These are phyloP conservation scores for Camellia sinensis DNA, from an alignment of 148 eudicot genomes.

Conservation along the genomic window DNA sequence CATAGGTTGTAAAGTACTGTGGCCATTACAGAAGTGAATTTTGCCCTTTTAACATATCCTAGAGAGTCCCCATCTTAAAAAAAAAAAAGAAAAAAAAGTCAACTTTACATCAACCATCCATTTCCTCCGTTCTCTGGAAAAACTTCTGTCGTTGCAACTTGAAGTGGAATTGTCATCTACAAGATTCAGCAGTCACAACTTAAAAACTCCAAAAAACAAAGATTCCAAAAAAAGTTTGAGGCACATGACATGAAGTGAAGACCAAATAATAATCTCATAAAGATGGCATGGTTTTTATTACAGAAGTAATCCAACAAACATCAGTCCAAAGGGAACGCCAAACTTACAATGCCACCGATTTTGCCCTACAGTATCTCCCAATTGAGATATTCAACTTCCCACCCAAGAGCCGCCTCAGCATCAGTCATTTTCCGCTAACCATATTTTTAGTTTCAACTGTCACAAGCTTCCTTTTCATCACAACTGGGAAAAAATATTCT, in stretches of 20 bases:
- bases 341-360: not conserved
- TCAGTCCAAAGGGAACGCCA: not conserved
- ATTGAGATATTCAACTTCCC: not conserved
- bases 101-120: too few relatives aligned
- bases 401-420: not conserved
- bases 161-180: not conserved
- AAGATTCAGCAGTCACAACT: not conserved
- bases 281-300: not conserved
- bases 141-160: not conserved
- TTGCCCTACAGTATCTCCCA: not conserved
- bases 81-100: too few relatives aligned
- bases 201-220: not conserved
- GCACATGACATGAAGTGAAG: not conserved
- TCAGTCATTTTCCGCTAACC: slow-evolving; percentile 1
- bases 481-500: not conserved
- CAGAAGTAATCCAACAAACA: slow-evolving; percentile 1
- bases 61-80: too few relatives aligned
- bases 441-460: slow-evolving; percentile 5
- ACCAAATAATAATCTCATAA: not conserved
- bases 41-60: too few relatives aligned
- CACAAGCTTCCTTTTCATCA: slow-evolving; percentile 14
- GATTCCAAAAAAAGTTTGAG: not conserved
- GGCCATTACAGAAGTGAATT: too few relatives aligned
- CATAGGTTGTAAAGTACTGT: too few relatives aligned
- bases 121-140: not conserved